phyloP scores from a whole-genome alignment of 176 grass and related monocot genomes.

The Secale cereale region DNA sequence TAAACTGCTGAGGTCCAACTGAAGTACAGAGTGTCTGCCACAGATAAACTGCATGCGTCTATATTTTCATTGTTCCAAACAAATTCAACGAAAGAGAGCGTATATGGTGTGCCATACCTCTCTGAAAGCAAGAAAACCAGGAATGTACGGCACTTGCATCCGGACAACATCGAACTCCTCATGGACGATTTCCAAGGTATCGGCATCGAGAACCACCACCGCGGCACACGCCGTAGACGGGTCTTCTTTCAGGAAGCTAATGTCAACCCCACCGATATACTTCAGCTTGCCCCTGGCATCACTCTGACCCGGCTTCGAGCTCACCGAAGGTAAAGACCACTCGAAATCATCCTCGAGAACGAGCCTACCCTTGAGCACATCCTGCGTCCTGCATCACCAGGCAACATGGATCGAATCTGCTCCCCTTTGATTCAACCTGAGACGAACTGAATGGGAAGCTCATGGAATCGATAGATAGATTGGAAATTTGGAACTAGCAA shows the following conservation, averaged over 20 bases:
- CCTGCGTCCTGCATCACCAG: slow-evolving; percentile 56
- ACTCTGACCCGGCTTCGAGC: slow-evolving; percentile 19
- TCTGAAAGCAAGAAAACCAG: slow-evolving; percentile 97
- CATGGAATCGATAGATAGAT: not conserved
- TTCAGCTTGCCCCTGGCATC: slow-evolving; percentile 25
- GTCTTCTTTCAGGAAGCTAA: slow-evolving; percentile 83
- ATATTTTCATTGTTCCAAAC: not conserved
- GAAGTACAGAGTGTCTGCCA: not conserved
- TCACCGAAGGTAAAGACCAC: slow-evolving; percentile 46
- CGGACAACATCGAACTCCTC: slow-evolving; percentile 70
- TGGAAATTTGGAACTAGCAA: not conserved
- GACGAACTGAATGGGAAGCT: no score
- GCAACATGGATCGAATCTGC: not conserved
- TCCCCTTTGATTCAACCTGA: not conserved
- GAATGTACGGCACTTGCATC: slow-evolving; percentile 77
- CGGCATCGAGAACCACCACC: slow-evolving; percentile 59
- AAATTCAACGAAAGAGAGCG: not conserved
- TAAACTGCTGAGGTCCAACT: no score
- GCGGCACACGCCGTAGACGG: slow-evolving; percentile 61
- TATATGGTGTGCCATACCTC: slow-evolving; percentile 31
- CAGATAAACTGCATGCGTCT: not conserved
- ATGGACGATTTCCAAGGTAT: slow-evolving; percentile 64
- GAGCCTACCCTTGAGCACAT: slow-evolving; percentile 58
- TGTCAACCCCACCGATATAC: slow-evolving; percentile 81
- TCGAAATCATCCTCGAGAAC: slow-evolving; percentile 63